Percentiles rank a stretch among this genome's conserved stretches.
These are phyloP conservation scores for Apophysomyces trapeziformis DNA, from an alignment of 371 early-diverging fungal species.

Conservation along the genomic window DNA sequence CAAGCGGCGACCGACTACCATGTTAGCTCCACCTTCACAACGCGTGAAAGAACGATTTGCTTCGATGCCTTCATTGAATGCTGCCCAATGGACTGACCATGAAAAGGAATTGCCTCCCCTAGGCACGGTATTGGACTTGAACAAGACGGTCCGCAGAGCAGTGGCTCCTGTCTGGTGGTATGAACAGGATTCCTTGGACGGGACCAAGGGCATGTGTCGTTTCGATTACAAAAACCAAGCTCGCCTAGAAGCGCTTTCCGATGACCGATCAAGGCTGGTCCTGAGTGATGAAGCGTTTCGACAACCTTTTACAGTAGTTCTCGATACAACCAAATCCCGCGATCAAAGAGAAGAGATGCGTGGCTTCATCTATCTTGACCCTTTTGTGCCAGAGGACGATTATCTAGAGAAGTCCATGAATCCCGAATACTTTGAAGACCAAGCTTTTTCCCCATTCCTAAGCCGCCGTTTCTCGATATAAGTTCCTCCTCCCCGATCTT, in stretches of 20 bases:
- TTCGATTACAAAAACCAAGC: constrained; percentile 52
- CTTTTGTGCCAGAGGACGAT: background rate
- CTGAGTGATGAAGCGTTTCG: constrained; percentile 40
- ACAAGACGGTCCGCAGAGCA: constrained; percentile 37
- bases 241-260: constrained; percentile 47
- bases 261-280: constrained; percentile 39
- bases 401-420: background rate
- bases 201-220: constrained; percentile 47
- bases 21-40: background rate
- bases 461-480: background rate
- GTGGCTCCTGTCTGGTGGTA: constrained; percentile 52
- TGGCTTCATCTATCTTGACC: constrained; percentile 41
- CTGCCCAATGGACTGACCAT: background rate
- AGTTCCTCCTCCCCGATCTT: background rate
- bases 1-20: constrained; percentile 18
- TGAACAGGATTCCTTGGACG: constrained; percentile 47
- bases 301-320: constrained; percentile 35
- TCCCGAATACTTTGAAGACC: background rate
- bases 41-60: constrained; percentile 6
- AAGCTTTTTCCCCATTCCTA: background rate
- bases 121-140: constrained; percentile 22
- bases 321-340: constrained; percentile 35
- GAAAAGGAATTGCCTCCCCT: background rate
- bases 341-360: constrained; percentile 45
- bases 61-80: constrained; percentile 29